phyloP scores from a whole-genome alignment of 768 basidiomycete genomes.

The Hortiboletus flavorubellus region DNA sequence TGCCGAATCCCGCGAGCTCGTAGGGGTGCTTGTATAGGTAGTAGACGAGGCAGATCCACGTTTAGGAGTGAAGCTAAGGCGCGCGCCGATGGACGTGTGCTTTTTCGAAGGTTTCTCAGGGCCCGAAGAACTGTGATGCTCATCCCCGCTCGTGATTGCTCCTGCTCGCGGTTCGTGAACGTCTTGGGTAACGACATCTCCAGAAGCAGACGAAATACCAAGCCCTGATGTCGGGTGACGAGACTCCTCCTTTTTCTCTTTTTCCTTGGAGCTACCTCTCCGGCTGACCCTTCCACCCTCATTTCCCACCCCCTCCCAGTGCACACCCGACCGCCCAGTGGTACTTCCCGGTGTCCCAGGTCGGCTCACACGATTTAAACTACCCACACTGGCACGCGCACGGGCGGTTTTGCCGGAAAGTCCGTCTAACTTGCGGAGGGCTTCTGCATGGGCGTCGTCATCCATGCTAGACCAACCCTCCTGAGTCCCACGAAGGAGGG shows the following conservation, averaged over 20 bases:
- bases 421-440: constrained; percentile 90
- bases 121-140: constrained; percentile 42
- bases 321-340: constrained; percentile 41
- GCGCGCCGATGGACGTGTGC: constrained; percentile 48
- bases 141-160: constrained; percentile 55
- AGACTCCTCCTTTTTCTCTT: constrained; percentile 43
- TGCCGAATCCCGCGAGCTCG: constrained; percentile 86
- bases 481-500: constrained; percentile 80
- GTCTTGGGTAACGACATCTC: constrained; percentile 36
- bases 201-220: constrained; percentile 36
- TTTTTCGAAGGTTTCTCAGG: constrained; percentile 72
- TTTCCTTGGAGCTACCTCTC: constrained; percentile 38
- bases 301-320: constrained; percentile 71
- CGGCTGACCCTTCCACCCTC: constrained; percentile 36
- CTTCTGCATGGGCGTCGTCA: constrained; percentile 87
- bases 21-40: constrained; percentile 74
- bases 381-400: constrained; percentile 73
- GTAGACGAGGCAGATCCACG: constrained; percentile 89
- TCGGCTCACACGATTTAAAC: constrained; percentile 67
- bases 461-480: constrained; percentile 88
- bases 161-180: constrained; percentile 40
- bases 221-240: constrained; percentile 28
- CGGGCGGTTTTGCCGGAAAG: constrained; percentile 72
- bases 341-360: constrained; percentile 73
- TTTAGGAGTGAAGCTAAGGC: constrained; percentile 79